These are phyloP conservation scores for Carex scoparia DNA, from an alignment of 176 grass and related monocot species.

Conservation along the genomic window DNA sequence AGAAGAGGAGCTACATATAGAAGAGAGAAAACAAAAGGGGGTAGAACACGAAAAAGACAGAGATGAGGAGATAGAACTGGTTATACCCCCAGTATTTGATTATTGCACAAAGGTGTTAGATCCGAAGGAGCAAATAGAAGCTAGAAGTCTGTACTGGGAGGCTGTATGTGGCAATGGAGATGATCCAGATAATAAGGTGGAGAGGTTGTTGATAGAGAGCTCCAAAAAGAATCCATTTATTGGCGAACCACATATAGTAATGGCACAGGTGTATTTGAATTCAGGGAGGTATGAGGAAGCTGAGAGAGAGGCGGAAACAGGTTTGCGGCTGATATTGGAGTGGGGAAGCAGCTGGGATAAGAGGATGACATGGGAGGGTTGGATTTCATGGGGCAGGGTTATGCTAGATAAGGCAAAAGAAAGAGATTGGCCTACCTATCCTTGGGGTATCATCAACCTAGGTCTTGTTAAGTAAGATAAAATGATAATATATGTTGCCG, in stretches of 20 bases:
- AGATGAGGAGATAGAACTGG: constrained; percentile 53
- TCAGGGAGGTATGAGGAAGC: constrained; percentile 55
- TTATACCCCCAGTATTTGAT: constrained; percentile 55
- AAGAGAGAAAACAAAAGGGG: not conserved
- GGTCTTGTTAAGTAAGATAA: constrained; percentile 50
- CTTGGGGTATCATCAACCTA: constrained; percentile 67
- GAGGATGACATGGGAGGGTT: constrained; percentile 74
- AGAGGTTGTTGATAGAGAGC: constrained; percentile 36
- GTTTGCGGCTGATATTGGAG: constrained; percentile 53
- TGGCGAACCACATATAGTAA: constrained; percentile 50
- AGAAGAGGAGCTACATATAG: constrained; percentile 53
- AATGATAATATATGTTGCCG: not conserved
- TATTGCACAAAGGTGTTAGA: constrained; percentile 47
- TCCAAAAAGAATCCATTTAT: constrained; percentile 49
- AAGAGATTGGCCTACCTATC: constrained; percentile 45
- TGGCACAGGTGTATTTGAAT: constrained; percentile 46
- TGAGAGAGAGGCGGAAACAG: constrained; percentile 37
- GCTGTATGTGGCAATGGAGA: constrained; percentile 29
- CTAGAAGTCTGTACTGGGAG: constrained; percentile 63
- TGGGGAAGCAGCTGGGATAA: constrained; percentile 88
- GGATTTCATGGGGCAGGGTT: constrained; percentile 72
- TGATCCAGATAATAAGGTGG: constrained; percentile 15
- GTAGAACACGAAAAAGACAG: not conserved
- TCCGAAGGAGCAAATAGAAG: constrained; percentile 39
- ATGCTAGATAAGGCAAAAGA: constrained; percentile 63